Conservation (phyloP, 768 basidiomycete species). For the Phanerochaete carnosa region DNA sequence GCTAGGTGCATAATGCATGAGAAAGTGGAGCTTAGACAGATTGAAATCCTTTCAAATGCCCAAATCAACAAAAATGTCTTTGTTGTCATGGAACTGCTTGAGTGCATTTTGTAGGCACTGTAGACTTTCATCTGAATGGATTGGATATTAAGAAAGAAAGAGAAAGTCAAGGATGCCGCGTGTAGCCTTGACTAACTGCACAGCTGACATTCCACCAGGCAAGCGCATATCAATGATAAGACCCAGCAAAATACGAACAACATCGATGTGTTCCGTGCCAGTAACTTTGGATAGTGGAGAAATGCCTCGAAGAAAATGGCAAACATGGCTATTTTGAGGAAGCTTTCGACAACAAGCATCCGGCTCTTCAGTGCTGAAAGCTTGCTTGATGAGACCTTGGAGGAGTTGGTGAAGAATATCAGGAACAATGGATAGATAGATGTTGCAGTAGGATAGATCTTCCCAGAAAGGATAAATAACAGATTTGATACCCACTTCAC, state of each 20-base stretch:
- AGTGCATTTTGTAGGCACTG: slow-evolving; percentile 10
- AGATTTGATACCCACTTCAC: slow-evolving; percentile 17
- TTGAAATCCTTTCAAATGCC: slow-evolving; percentile 33
- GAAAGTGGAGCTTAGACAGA: slow-evolving; percentile 41
- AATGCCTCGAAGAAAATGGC: slow-evolving; percentile 22
- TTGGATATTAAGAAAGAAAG: slow-evolving; percentile 19
- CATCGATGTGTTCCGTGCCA: slow-evolving; percentile 24
- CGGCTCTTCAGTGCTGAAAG: slow-evolving; percentile 12
- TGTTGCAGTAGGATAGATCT: slow-evolving; percentile 21
- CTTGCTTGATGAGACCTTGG: slow-evolving; percentile 28
- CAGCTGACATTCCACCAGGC: slow-evolving; percentile 14
- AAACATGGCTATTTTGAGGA: slow-evolving; percentile 20
- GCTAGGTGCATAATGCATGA: slow-evolving; percentile 29
- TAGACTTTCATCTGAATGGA: slow-evolving; percentile 14
- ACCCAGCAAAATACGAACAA: slow-evolving; percentile 11
- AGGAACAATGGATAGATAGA: slow-evolving; percentile 22
- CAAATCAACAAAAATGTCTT: slow-evolving; percentile 19
- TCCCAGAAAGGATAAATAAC: slow-evolving; percentile 23
- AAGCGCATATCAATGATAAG: slow-evolving; percentile 20
- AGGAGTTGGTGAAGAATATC: slow-evolving; percentile 29
- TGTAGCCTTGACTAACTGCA: slow-evolving; percentile 6
- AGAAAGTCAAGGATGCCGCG: slow-evolving; percentile 21
- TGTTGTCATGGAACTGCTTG: slow-evolving; percentile 17
- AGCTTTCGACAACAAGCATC: slow-evolving; percentile 17
- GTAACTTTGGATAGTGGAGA: slow-evolving; percentile 14